Evolutionary conservation across 805 yeast genomes (phyloP).

Genomic region (Diddensiella santjacobensis): DNA sequence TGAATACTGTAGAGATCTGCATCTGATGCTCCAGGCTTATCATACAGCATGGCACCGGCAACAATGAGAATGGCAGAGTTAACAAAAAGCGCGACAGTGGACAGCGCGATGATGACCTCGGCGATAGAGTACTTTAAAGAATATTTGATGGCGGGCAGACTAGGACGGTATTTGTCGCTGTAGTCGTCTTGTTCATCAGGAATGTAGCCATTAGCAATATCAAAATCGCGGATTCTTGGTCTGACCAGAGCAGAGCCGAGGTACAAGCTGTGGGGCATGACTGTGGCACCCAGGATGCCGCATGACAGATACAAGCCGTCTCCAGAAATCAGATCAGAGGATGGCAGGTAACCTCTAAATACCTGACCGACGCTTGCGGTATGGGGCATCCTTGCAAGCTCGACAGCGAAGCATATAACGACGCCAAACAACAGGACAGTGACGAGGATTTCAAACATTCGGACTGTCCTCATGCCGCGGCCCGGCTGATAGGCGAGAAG

Average conservation of each 20-base stretch:
- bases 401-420: constrained; percentile 78
- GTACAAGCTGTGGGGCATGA: constrained; percentile 90
- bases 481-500: constrained; percentile 84
- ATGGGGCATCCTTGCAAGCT: constrained; percentile 62
- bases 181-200: constrained; percentile 26
- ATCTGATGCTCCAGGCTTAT: constrained; percentile 60
- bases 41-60: constrained; percentile 73
- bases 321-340: constrained; percentile 45
- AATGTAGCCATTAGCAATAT: constrained; percentile 55
- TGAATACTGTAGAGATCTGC: constrained; percentile 84
- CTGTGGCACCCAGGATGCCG: constrained; percentile 89
- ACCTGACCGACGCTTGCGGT: constrained; percentile 51
- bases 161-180: constrained; percentile 59
- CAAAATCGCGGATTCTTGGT: constrained; percentile 76
- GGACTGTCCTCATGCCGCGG: constrained; percentile 71
- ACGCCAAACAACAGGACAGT: constrained; percentile 74
- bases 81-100: constrained; percentile 80
- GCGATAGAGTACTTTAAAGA: constrained; percentile 67
- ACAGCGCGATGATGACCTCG: constrained; percentile 67
- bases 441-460: constrained; percentile 80
- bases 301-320: constrained; percentile 75
- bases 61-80: constrained; percentile 80
- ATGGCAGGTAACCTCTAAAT: constrained; percentile 63
- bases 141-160: constrained; percentile 65
- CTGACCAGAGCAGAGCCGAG: constrained; percentile 88